Base-by-base conservation (phyloP, 768 basidiomycete genomes). In the Trametes villosa region DNA sequence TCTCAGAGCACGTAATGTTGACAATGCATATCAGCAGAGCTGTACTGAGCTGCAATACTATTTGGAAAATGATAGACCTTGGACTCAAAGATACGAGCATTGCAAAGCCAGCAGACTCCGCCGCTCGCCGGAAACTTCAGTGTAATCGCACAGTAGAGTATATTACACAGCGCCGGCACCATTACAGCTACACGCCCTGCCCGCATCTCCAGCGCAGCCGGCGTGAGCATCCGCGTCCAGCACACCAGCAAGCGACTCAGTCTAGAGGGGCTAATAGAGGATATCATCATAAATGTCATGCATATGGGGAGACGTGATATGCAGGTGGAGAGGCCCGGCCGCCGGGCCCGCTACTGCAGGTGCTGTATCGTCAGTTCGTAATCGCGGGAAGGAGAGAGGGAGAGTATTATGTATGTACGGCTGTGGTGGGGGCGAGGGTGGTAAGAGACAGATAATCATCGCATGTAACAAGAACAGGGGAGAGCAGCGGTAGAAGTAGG, bases 331-430 rank as follows among this genome's bases (percentile, higher is more conserved):
- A 12, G 34, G 34, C 60, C 47, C 57, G 57, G 51, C 40, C 38
- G 34, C 60, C 29, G 53, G 46, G 54, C 52, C 56, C 40, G 53
- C 62, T 56, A 55, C 66, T 64, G 57, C 57, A 30, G 31, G 31
- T 55, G 41, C 57, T 65, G 61, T 33, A 58, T 67, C 69, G 66
- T 70, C 65, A 70, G 66, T 65, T 70, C 69, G 64, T 70, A 44
- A 68, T 57, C 53, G 52, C n/a, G 56, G 61, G 13, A 59, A 52
- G 33, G 41, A 59, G 22, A 18, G 45, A 56, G 17, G 36, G 58
- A 44, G 40, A 51, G 42, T 31, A 59, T 44, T 52, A 57, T 61
- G 55, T 54, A 60, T 41, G 40, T 45, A 45, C 44, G 34, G 34
- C 22, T 17, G 58, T 33, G 31, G 20, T 22, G 45, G 22, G n/a